Evolutionary conservation across 352 stramenopile genomes (phyloP).

Genomic region (Pythium diclinum): DNA sequence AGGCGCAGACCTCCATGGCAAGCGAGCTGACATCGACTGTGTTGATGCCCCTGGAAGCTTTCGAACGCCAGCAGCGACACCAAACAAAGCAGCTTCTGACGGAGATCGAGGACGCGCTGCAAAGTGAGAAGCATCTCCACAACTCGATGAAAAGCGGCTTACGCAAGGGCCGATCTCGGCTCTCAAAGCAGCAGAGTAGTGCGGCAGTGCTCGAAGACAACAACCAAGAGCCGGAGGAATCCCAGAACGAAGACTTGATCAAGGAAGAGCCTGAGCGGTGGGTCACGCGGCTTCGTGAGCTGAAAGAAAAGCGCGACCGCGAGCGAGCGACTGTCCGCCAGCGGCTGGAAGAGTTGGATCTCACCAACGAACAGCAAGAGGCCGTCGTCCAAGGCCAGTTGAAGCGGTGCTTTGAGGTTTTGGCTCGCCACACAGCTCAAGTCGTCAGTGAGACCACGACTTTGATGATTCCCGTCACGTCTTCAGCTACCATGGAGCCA

Average conservation of each 20-base stretch:
- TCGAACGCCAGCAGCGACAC: conserved; percentile 35
- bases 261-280: background rate
- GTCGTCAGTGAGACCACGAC: conserved; percentile 3
- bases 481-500: background rate
- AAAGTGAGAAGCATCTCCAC: conserved; percentile 35
- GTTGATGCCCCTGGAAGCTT: conserved; percentile 31
- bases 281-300: conserved; percentile 1
- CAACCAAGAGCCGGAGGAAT: conserved; percentile 5
- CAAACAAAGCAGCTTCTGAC: conserved; percentile 40
- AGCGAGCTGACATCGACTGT: conserved; percentile 32
- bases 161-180: background rate
- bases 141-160: background rate
- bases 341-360: conserved; percentile 39
- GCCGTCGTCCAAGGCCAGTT: conserved; percentile 26
- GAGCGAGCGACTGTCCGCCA: conserved; percentile 32
- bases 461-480: background rate
- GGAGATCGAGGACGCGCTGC: conserved; percentile 41
- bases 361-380: conserved; percentile 33
- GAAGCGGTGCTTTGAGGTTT: conserved; percentile 24
- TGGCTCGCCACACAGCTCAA: conserved; percentile 13
- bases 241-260: background rate
- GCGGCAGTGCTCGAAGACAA: conserved; percentile 6
- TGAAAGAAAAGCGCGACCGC: conserved; percentile 2
- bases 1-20: conserved; percentile 25
- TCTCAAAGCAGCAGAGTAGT: background rate